These are phyloP conservation scores for Rhynchospora pubera DNA, from an alignment of 176 grass and related monocot species.

Conservation along the genomic window DNA sequence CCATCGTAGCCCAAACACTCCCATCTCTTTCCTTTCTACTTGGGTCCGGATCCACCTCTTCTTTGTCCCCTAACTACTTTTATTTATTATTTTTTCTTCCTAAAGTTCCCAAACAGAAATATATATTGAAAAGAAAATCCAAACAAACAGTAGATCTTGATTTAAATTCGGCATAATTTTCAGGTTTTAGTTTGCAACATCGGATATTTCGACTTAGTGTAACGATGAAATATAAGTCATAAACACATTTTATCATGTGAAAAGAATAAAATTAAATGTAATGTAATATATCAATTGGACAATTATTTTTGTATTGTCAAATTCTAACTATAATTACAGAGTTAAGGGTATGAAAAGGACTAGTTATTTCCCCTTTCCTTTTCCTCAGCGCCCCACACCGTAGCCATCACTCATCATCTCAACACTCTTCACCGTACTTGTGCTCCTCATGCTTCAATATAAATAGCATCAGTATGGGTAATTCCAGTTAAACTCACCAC, in stretches of 20 bases:
- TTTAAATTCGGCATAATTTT: not conserved
- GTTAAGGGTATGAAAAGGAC: not conserved
- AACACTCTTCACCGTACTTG: not conserved
- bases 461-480: constrained; percentile 16
- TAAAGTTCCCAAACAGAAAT: not conserved
- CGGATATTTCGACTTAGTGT: too few species aligned
- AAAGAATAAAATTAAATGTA: too few species aligned
- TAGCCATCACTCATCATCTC: not conserved
- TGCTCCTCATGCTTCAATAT: constrained; percentile 5
- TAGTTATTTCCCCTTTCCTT: not conserved
- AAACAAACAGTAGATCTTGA: not conserved
- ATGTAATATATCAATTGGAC: not conserved
- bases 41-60: not conserved
- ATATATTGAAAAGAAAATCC: not conserved
- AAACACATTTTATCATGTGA: too few species aligned
- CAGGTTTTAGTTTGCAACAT: not conserved
- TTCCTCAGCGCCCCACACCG: not conserved
- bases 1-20: not conserved
- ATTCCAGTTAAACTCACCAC: not conserved
- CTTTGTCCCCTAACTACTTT: not conserved
- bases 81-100: not conserved
- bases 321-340: not conserved
- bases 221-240: too few species aligned
- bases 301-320: not conserved
- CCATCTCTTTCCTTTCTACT: not conserved